Conservation (phyloP, 2,329 filamentous ascomycete species). For the Acrocalymma vagum region DNA sequence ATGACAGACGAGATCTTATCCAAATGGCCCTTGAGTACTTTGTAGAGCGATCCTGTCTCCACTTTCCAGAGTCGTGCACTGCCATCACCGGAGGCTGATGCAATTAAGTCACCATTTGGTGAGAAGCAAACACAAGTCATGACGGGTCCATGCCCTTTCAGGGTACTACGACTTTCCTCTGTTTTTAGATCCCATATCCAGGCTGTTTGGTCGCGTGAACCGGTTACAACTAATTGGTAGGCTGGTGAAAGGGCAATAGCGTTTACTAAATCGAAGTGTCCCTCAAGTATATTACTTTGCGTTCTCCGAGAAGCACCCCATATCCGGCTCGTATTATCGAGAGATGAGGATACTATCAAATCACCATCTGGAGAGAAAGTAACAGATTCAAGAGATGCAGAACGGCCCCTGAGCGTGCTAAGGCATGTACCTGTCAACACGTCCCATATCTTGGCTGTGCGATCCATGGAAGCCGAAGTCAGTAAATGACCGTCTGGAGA, state of each 20-base stretch:
- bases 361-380: constrained; percentile 12
- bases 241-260: no score
- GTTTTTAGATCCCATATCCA: no score
- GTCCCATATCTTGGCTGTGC: constrained; percentile 16
- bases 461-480: constrained; percentile 19
- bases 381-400: background rate
- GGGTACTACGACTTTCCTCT: background rate
- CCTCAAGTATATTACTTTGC: background rate
- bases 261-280: no score
- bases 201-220: no score
- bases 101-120: constrained; percentile 7
- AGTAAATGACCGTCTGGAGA: constrained; percentile 20
- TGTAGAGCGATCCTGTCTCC: background rate
- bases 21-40: background rate
- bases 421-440: constrained; percentile 1
- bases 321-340: constrained; percentile 1
- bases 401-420: constrained; percentile 13
- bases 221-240: no score
- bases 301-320: constrained; percentile 1
- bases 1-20: background rate
- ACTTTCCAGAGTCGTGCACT: constrained; percentile 3
- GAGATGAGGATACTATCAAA: constrained; percentile 5
- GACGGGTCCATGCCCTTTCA: background rate
- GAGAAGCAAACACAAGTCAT: constrained; percentile 1
- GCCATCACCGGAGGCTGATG: constrained; percentile 3